Evolutionary conservation across 2,329 filamentous ascomycete genomes (phyloP), one percentile per base, ranked within the genome.

Genomic region (Colletotrichum limetticola): DNA sequence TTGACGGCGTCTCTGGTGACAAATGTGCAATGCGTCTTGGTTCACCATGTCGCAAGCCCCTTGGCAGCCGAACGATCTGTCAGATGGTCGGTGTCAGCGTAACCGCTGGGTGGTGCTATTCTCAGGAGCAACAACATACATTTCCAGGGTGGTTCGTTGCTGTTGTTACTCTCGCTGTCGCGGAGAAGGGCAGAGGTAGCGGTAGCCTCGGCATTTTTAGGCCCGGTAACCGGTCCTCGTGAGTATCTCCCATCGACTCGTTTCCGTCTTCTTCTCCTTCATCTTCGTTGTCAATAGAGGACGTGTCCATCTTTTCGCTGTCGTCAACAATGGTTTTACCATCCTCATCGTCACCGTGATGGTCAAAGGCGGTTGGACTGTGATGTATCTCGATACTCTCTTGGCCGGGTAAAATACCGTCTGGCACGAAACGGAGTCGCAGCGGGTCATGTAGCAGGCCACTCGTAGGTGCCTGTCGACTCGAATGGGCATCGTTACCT

Each of bases 171-270:
- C 66, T 42, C 22, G 66, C 26, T 32, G 42, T 63, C 37, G 66
- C n/a, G 14, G 66, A 49, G 66, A 68, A 68, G 2, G 66, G 42
- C 75, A 80, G 73, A 79, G 80, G 19, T 76, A 79, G 46, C 77
- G 81, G 52, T 80, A 81, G 9, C 79, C 77, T 59, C 9, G n/a
- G 11, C 7, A 16, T 49, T 5, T 22, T n/a, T 30, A 24, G 24
- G 37, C 30, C n/a, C 53, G 53, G 26, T 24, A 26, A n/a, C 28
- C 4, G 24, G 14, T 35, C 35, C 12, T n/a, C 26, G 22, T 66
- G 5, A n/a, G 8, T 5, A 14, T 26, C 28, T 35, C 2, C 1
- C 30, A 12, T 26, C 3, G 49, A 12, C 46, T 35, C 46, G 19
- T 19, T 26, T 22, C 11, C 5, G 4, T 16, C 22, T 19, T 42